These are phyloP conservation scores for Coemansia sp. DNA, from an alignment of 192 early-diverging fungal species.

Conservation along the genomic window DNA sequence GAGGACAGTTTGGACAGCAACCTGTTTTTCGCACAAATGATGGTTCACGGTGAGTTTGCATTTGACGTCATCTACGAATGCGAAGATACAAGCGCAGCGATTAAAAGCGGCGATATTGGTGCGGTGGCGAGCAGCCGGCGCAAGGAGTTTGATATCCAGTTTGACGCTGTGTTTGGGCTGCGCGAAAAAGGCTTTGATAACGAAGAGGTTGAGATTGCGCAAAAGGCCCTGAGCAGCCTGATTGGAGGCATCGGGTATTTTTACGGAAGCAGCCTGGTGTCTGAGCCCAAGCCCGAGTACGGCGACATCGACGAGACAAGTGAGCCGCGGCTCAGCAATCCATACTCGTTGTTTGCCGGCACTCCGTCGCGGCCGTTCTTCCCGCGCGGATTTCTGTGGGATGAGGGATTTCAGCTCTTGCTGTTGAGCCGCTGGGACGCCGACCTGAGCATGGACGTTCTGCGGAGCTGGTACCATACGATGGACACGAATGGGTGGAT, in stretches of 20 bases:
- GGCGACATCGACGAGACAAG: constrained; percentile 54
- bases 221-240: constrained; percentile 76
- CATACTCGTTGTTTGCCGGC: constrained; percentile 73
- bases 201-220: constrained; percentile 68
- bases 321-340: constrained; percentile 62
- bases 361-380: constrained; percentile 92
- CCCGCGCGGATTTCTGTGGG: constrained; percentile 95
- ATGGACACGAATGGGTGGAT: constrained; percentile 89
- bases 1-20: not conserved
- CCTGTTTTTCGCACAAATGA: constrained; percentile 39
- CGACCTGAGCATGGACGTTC: constrained; percentile 80
- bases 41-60: constrained; percentile 35
- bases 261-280: constrained; percentile 37
- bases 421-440: constrained; percentile 85
- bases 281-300: constrained; percentile 61
- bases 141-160: constrained; percentile 66
- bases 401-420: constrained; percentile 90
- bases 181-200: constrained; percentile 60
- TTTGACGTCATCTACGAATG: constrained; percentile 48
- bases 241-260: constrained; percentile 84
- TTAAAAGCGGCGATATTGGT: constrained; percentile 25
- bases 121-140: constrained; percentile 21
- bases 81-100: constrained; percentile 12
- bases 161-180: constrained; percentile 72
- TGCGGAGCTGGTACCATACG: constrained; percentile 73